A percentile compares a stretch with the other conserved stretches of the same genome.
Evolutionary conservation across 1,284 basidiomycete species (phyloP).

Genomic region (Cryptococcus amylolentus): DNA sequence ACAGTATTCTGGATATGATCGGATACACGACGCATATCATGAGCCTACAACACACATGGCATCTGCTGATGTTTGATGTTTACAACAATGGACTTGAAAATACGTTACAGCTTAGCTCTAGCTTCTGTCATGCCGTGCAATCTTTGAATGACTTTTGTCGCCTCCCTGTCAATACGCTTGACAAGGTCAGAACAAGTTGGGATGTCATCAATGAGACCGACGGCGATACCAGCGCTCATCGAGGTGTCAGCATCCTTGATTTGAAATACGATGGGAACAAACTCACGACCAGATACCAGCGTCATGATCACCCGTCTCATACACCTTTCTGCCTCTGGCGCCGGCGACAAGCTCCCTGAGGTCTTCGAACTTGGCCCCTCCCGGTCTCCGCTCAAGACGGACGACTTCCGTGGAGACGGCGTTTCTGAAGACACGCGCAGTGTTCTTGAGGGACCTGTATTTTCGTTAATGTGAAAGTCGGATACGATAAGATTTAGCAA

Average conservation of each 20-base stretch:
- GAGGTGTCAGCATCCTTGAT: background rate
- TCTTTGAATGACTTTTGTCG: conserved; percentile 65
- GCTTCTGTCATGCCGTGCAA: conserved; percentile 50
- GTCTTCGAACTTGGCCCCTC: conserved; percentile 85
- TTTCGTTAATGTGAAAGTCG: background rate
- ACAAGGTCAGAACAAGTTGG: conserved; percentile 77
- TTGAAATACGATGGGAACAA: too few species aligned
- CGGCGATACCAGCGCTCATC: conserved; percentile 62
- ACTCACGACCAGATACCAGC: conserved; percentile 72
- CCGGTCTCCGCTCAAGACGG: conserved; percentile 69
- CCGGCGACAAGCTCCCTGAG: conserved; percentile 78
- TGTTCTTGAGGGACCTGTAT: conserved; percentile 67
- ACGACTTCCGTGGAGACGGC: conserved; percentile 63
- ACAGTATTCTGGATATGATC: too few species aligned
- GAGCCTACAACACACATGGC: too few species aligned
- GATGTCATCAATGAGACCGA: conserved; percentile 82
- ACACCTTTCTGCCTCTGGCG: conserved; percentile 64
- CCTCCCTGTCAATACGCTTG: conserved; percentile 68
- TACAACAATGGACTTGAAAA: too few species aligned
- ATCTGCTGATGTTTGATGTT: too few species aligned
- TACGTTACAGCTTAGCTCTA: background rate
- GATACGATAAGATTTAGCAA: conserved; percentile 12
- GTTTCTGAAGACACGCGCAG: conserved; percentile 76
- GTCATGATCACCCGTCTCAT: conserved; percentile 79
- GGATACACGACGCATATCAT: too few species aligned